Evolutionary conservation across 805 yeast genomes (phyloP), one percentile per base, ranked within the genome.

Genomic region (Saturnispora quitensis): DNA sequence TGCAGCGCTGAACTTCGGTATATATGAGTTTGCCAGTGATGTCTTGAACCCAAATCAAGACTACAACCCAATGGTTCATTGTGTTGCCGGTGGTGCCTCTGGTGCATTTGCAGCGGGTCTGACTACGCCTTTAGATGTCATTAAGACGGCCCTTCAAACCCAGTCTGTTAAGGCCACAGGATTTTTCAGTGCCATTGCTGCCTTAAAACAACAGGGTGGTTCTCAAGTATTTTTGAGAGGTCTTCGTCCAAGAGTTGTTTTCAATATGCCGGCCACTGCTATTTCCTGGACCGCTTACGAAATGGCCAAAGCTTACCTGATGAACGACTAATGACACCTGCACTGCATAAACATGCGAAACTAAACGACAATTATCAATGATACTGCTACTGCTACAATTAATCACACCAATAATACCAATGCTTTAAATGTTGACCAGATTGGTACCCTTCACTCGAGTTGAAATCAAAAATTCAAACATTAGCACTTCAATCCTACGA

Each of bases 241-340:
- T 18, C 73, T 89, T 62, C 81, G 84, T 62, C 97, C 99, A 45
- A 81, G 99, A 68, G 82, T 93, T 51, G 82, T 91, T 33, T 86
- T 93, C 58, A 89, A 89, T 67, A 89, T 91, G 65, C 99, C 99
- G 22, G 82, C 95, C 45, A 91, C 98, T 8, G 98, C 98, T 20
- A 89, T 91, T 55, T 83, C 95, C 57, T 91, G 98, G 98, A 91
- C 98, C 1, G 88, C 96, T 27, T 91, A 91, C 68, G 99, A 91
- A 67, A 87, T 90, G 91, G 97, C 97, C 43, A 91, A 91, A 69
- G 83, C 80, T 58, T 74, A 84, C 27, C 24, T 49, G 18, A 49
- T 43, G 47, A 44, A 49, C 25, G 38, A 42, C 12, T 15, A 48
- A 47, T 18, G 48, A 34, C 24, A 38, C 24, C 9, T n/a, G 8